Evolutionary conservation across 441 rosid species (phyloP), one percentile per base, ranked within the genome.

Genomic region (Daphne laureola): DNA sequence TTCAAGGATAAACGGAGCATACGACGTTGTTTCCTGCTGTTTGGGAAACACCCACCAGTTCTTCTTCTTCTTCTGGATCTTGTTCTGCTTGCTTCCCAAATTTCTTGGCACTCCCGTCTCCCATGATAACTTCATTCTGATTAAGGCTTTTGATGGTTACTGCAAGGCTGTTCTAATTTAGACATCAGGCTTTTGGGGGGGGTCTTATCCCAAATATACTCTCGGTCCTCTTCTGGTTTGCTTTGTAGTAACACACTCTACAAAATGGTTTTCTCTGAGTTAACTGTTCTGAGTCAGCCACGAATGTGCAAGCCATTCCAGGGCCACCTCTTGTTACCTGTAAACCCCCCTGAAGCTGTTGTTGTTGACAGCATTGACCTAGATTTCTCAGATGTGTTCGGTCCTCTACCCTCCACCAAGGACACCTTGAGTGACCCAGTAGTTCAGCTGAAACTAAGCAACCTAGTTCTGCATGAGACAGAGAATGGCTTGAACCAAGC

Each of bases 301-400:
- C 69, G 25, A 49, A 62, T 27, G 54, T 23, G 54, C 72, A 76
- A 78, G 59, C 68, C 80, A 12, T 55, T 65, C 12, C 71, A 53
- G 14, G 67, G 58, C 50, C 75, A 67, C 64, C 70, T 73, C 21
- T 68, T 82, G 55, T 48, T 79, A 51, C 67, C 90, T 25, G 51
- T 67, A 57, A 78, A 55, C 51, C 67, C 82, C 54, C 71, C 80
- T 5, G 74, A 72, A 57, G 71, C 67, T 49, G 55, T 49, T 18
- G 76, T 73, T 35, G 49, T 67, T 43, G 95, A 86, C 53, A 63
- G 74, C 13, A 61, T 86, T 7, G 97, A 89, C 71, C 75, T 86
- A 23, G 97, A 86, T 35, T 89, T 89, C 69, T 67, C 87, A 17
- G 95, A 89, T 75, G 85, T 86, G 5, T 89, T 89, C 68, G 97